Evolutionary conservation across 495 filamentous ascomycete species (phyloP).

Genomic region (Xylaria grammica): DNA sequence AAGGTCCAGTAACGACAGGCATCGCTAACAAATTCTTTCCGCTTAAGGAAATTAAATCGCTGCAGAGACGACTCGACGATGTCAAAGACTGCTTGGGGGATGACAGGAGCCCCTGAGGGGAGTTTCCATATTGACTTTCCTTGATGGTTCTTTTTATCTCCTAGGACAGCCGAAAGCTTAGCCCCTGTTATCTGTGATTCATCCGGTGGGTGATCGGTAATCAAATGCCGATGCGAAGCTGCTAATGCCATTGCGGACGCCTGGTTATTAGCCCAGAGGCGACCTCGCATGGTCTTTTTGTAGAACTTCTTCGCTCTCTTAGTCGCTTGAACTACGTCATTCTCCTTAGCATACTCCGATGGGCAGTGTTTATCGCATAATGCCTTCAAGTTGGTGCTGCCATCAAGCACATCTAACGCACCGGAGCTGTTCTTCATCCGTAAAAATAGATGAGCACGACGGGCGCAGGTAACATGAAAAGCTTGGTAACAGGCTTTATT

Average conservation of each 20-base stretch:
- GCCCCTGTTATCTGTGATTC: constrained; percentile 62
- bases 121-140: constrained; percentile 86
- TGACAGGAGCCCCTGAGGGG: constrained; percentile 92
- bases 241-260: constrained; percentile 81
- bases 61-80: constrained; percentile 78
- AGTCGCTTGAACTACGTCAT: constrained; percentile 65
- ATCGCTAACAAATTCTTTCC: constrained; percentile 89
- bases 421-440: constrained; percentile 96
- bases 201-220: constrained; percentile 61
- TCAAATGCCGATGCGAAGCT: constrained; percentile 64
- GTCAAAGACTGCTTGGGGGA: constrained; percentile 83
- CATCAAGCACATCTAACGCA: constrained; percentile 77
- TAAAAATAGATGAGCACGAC: constrained; percentile 83
- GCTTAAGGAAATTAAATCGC: constrained; percentile 80
- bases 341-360: constrained; percentile 83
- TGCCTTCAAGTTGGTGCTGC: constrained; percentile 83
- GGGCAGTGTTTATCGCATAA: constrained; percentile 97
- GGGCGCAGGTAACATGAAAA: constrained; percentile 98
- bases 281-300: constrained; percentile 79
- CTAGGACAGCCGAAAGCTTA: constrained; percentile 62
- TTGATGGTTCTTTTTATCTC: constrained; percentile 68
- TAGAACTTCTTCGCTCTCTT: constrained; percentile 73
- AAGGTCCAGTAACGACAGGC: constrained; percentile 97
- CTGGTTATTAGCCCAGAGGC: constrained; percentile 90
- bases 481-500: constrained; percentile 97